phyloP scores from a whole-genome alignment of 805 yeast genomes.

The Starmerella riodocensis region DNA sequence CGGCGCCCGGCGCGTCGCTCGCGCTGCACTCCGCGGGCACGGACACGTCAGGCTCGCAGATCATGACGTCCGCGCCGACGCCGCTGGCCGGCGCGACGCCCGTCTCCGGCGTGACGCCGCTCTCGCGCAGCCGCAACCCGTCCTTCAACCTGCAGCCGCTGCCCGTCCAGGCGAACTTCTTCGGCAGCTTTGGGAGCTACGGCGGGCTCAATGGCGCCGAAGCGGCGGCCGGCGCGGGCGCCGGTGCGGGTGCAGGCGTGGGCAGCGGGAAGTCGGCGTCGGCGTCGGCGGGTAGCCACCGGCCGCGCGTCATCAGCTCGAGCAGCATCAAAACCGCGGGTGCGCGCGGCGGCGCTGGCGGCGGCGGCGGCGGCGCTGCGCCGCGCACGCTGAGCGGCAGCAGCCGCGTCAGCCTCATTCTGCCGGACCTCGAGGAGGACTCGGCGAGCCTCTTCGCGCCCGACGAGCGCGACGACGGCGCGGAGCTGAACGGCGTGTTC shows the following conservation, averaged over 20 bases:
- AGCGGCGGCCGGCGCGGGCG: background rate
- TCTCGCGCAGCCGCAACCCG: background rate
- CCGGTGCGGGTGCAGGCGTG: too few relatives aligned
- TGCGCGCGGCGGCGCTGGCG: slow-evolving; percentile 9
- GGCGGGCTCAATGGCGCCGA: background rate
- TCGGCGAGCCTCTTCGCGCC: background rate
- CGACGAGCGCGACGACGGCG: background rate
- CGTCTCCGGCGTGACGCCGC: slow-evolving; percentile 29
- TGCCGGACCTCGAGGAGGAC: slow-evolving; percentile 14
- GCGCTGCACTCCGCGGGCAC: background rate
- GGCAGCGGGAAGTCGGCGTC: background rate
- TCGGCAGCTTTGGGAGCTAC: too few relatives aligned
- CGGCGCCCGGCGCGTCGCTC: slow-evolving; percentile 52
- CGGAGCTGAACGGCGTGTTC: slow-evolving; percentile 68
- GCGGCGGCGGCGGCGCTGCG: too few relatives aligned
- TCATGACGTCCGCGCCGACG: background rate
- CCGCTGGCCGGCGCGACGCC: background rate
- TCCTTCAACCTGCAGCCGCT: background rate
- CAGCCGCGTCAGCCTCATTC: slow-evolving; percentile 15
- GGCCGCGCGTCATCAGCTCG: slow-evolving; percentile 13
- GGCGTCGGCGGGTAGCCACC: background rate
- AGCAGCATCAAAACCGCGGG: slow-evolving; percentile 15
- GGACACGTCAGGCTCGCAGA: background rate
- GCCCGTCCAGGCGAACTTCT: background rate
- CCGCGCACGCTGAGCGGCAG: slow-evolving; percentile 15